Evolutionary conservation across 768 basidiomycete genomes (phyloP), one percentile per base, ranked within the genome.

Genomic region (Phaffia tasmanica): DNA sequence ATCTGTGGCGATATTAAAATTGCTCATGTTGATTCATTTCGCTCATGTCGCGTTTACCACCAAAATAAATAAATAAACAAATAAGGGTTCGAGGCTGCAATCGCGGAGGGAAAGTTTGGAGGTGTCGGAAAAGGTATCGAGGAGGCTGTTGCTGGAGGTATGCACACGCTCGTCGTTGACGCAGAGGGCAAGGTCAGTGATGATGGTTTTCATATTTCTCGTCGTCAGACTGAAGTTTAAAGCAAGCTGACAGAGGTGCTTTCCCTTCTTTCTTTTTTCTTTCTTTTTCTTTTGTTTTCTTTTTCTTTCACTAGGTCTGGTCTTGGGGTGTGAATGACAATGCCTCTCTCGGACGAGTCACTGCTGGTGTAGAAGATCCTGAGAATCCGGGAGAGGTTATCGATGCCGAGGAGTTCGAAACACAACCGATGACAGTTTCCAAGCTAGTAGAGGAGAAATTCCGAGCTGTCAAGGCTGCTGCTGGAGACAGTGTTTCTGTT

Each of bases 141-240:
- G 75, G 80, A 81, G 14, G 78, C 93, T 57, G 84, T 82, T 56
- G 86, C 84, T 35, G 93, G 92, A 63, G 94, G 94, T 27, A 81
- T 97, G 75, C 93, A 97, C 76, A 86, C 86, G 2, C 78, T 97
- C 55, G 86, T 90, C 72, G 80, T 95, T 35, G 92, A 95, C 74
- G 88, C 91, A 73, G 84, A 83, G 70, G 94, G 94, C 72, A 85
- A 85, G 29, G 92, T 98, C 75, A 76, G 90, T 82, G 29, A 9
- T 25, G 0, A 25, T 29, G 27, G 11, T n/a, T 48, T 62, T 16
- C 25, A 11, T 42, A 42, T 42, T 42, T 42, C 35, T 42, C 11
- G 11, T 42, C 11, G 6, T 42, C 11, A 42, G 35, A 42, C 4
- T 4, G 35, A 42, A 11, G 11, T 42, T 42, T 42, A 11, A 42